Percentiles rank a stretch among this genome's conserved stretches.
Evolutionary conservation across 176 grass and related monocot species (phyloP).

Genomic region (Musa schizocarpa): DNA sequence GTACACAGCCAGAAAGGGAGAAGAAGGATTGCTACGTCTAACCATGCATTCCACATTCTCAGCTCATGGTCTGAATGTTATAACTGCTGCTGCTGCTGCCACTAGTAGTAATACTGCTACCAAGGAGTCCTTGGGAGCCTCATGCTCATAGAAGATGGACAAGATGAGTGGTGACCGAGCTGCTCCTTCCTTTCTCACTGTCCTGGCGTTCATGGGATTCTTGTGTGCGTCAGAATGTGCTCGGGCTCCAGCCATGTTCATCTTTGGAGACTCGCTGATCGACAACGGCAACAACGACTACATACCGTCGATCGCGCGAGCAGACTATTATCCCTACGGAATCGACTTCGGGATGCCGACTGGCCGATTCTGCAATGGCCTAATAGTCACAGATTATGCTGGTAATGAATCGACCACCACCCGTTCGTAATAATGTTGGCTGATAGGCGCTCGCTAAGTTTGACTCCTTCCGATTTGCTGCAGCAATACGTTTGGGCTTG

Average conservation of each 20-base stretch:
- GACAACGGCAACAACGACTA: conserved; percentile 25
- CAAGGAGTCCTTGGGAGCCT: not conserved
- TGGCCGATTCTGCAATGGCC: conserved; percentile 24
- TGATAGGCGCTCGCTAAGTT: not conserved
- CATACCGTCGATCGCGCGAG: not conserved
- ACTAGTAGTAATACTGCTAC: not conserved
- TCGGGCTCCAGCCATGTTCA: conserved; percentile 8
- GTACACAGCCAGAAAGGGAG: too few relatives aligned
- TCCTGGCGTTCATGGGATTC: not conserved
- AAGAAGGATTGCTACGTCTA: too few relatives aligned
- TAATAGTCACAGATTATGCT: conserved; percentile 15
- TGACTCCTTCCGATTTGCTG: not conserved
- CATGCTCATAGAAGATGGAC: not conserved
- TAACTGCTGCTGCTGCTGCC: too few relatives aligned
- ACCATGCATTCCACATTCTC: not conserved
- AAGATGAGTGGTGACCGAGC: not conserved
- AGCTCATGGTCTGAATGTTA: too few relatives aligned
- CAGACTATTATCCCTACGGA: conserved; percentile 21
- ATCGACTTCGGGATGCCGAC: conserved; percentile 15
- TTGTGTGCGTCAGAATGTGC: not conserved
- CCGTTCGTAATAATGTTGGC: too few relatives aligned
- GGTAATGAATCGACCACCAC: not conserved
- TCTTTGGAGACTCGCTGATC: conserved; percentile 18
- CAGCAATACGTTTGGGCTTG: conserved; percentile 13
- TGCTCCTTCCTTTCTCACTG: not conserved